phyloP scores from a whole-genome alignment of 495 filamentous ascomycete species.

The Astrothelium subdiscretum region DNA sequence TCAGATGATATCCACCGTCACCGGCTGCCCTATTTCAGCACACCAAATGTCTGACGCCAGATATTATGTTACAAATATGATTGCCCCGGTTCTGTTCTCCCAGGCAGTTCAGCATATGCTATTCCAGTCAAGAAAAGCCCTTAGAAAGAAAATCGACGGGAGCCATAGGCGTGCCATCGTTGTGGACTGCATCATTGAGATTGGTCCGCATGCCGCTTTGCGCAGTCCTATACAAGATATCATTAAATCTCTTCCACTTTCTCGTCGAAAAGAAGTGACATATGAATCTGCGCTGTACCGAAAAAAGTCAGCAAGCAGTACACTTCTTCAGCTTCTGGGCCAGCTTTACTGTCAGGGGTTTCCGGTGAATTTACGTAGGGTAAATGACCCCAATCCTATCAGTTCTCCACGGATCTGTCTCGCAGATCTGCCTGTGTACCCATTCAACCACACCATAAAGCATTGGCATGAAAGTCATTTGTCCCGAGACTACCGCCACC shows the following conservation, averaged over 20 bases:
- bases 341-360: constrained; percentile 13
- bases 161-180: background rate
- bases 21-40: background rate
- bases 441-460: background rate
- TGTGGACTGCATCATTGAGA: constrained; percentile 2
- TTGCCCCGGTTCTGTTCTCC: constrained; percentile 7
- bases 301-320: background rate
- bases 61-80: constrained; percentile 14
- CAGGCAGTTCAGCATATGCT: constrained; percentile 3
- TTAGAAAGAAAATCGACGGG: background rate
- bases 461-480: constrained; percentile 20
- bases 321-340: background rate
- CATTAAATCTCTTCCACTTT: background rate
- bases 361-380: constrained; percentile 8
- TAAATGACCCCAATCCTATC: background rate
- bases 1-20: background rate
- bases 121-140: background rate
- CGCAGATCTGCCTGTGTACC: background rate
- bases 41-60: background rate
- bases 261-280: background rate
- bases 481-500: constrained; percentile 37
- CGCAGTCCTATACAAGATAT: constrained; percentile 1
- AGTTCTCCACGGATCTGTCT: background rate
- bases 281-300: background rate
- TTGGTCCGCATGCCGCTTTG: constrained; percentile 5